Conservation (phyloP, 257 asterid species). For the Henckelia pumila region DNA sequence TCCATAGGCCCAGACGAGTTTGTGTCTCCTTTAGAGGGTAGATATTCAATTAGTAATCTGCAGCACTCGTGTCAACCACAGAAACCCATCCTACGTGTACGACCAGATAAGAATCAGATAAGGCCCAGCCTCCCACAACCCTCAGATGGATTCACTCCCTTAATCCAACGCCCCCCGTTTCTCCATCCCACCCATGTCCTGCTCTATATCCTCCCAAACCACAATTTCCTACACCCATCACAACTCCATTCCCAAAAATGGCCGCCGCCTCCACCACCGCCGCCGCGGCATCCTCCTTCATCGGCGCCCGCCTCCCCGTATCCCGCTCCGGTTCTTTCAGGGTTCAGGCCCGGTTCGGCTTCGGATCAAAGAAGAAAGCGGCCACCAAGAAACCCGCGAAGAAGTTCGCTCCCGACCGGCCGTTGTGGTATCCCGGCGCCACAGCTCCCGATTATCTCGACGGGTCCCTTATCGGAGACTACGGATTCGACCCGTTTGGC, state of each 20-base stretch:
- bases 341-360: constrained; percentile 71
- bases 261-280: constrained; percentile 64
- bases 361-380: constrained; percentile 43
- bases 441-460: constrained; percentile 77
- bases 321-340: constrained; percentile 46
- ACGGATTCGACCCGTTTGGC: constrained; percentile 93
- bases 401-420: constrained; percentile 48
- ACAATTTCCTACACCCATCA: not conserved
- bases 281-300: constrained; percentile 59
- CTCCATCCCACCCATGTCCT: constrained; percentile 4
- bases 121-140: constrained; percentile 45
- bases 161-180: constrained; percentile 49
- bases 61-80: not conserved
- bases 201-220: constrained; percentile 44
- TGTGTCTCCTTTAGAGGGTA: no score
- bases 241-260: constrained; percentile 19
- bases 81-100: not conserved
- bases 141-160: constrained; percentile 41
- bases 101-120: constrained; percentile 72
- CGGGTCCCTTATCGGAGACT: constrained; percentile 81
- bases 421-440: constrained; percentile 91
- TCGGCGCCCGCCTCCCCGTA: constrained; percentile 66
- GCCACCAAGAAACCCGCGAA: constrained; percentile 45
- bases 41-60: not conserved
- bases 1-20: no score